Percentiles rank a stretch among this genome's conserved stretches.
Conservation (phyloP, 768 basidiomycete genomes). For the Lactifluus volemus region DNA sequence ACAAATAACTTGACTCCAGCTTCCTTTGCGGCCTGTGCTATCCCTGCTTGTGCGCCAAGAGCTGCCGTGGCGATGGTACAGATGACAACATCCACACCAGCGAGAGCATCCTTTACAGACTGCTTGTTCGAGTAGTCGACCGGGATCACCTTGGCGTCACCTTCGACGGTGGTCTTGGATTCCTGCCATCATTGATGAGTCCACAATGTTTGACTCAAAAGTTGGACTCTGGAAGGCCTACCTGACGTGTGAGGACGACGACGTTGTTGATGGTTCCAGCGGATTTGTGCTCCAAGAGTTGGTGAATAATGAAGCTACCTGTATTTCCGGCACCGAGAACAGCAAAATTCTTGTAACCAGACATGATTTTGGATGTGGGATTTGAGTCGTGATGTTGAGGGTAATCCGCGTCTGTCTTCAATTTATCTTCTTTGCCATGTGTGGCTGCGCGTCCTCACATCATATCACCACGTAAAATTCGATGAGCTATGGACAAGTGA, state of each 20-base stretch:
- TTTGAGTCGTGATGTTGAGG: too few species aligned
- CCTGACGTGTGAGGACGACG: slow-evolving; percentile 12
- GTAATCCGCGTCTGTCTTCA: too few species aligned
- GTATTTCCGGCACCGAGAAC: too few species aligned
- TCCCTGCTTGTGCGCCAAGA: slow-evolving; percentile 12
- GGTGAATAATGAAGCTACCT: too few species aligned
- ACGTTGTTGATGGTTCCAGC: slow-evolving; percentile 3
- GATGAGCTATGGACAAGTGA: too few species aligned
- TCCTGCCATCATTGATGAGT: neutral
- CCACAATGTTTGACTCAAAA: too few species aligned
- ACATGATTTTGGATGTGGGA: too few species aligned
- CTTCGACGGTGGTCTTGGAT: neutral
- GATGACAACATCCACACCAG: neutral
- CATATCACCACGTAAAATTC: too few species aligned
- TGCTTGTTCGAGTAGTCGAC: neutral
- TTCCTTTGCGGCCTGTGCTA: slow-evolving; percentile 21
- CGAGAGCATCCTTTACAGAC: slow-evolving; percentile 6
- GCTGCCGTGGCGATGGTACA: slow-evolving; percentile 2
- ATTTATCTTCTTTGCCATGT: too few species aligned
- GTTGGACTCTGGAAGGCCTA: neutral
- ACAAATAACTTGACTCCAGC: slow-evolving; percentile 26
- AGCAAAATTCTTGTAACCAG: too few species aligned
- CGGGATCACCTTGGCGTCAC: slow-evolving; percentile 1
- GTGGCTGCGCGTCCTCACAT: too few species aligned
- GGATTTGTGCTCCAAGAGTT: slow-evolving; percentile 6